Base-by-base conservation (phyloP, 2,329 filamentous ascomycete species). In the Talaromyces verruculosus region DNA sequence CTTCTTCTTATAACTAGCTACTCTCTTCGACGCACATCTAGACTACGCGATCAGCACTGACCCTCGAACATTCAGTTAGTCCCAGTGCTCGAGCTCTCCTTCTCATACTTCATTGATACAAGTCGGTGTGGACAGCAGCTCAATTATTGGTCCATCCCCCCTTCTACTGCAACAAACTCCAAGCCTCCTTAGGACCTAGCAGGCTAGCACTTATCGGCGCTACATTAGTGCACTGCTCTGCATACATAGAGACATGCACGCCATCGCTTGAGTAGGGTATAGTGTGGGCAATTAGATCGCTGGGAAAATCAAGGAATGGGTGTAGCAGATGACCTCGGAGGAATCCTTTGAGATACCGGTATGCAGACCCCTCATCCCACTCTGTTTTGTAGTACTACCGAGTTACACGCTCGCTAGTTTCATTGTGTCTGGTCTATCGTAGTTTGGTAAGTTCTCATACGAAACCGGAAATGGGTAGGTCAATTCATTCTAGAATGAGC, bases 231-330 rank as follows among this genome's bases (percentile, higher is more conserved):
- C 51, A 57, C 30, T 55, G 51, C n/a, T 55, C 49, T 35, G 51
- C 51, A 35, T 55, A 55, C 51, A 35, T 22, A 28, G n/a, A 4
- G 5, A 13, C 37, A 37, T 35, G 53, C 53, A 57, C 53, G 53
- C 53, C 53, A 57, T 57, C n/a, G 53, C 2, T 33, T 55, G 28
- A 35, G 28, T 55, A 55, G 15, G 15, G 49, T 55, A 35, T 37
- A 57, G 53, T 25, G 53, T 39, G 53, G 33, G 53, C 51, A 19
- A 19, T 22, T 57, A 57, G 51, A 15, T 57, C 53, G 33, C 30
- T 57, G 53, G 51, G 37, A 61, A 30, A 62, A 62, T 53, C 60
- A 51, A 51, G 60, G 60, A 62, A 53, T 41, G n/a, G 13, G n/a
- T 39, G 53, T 30, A 39, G 60, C 60, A 47, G 25, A 35, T 62